Conservation (phyloP, 2,329 filamentous ascomycete genomes). For the Arachnomyces sp. region DNA sequence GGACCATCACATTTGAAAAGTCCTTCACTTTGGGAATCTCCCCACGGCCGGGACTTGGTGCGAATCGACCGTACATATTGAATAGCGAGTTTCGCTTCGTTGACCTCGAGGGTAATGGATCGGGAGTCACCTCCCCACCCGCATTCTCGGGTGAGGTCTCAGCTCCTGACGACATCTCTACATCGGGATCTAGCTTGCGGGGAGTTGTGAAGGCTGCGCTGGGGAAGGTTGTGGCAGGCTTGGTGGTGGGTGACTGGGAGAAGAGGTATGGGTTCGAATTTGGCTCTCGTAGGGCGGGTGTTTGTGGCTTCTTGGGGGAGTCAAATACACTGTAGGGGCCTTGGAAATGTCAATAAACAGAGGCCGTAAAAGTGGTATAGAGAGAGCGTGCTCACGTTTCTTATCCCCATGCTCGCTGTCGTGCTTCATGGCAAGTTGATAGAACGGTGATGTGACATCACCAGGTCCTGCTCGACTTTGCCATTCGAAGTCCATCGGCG, state of each 20-base stretch:
- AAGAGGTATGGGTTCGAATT: slow-evolving; percentile 45
- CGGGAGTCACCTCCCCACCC: slow-evolving; percentile 43
- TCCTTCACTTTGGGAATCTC: slow-evolving; percentile 50
- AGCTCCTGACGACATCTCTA: slow-evolving; percentile 36
- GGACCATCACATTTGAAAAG: slow-evolving; percentile 37
- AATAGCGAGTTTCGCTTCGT: slow-evolving; percentile 33
- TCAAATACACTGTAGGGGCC: slow-evolving; percentile 34
- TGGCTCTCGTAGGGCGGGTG: slow-evolving; percentile 41
- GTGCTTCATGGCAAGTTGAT: slow-evolving; percentile 38
- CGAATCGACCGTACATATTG: slow-evolving; percentile 35
- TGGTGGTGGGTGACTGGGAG: slow-evolving; percentile 26
- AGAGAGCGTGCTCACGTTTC: slow-evolving; percentile 31
- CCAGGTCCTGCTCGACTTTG: slow-evolving; percentile 36
- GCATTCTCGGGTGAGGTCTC: slow-evolving; percentile 40
- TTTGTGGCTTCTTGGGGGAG: slow-evolving; percentile 41
- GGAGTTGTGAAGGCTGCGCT: slow-evolving; percentile 41
- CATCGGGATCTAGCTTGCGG: slow-evolving; percentile 37
- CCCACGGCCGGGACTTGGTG: slow-evolving; percentile 52
- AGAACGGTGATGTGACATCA: slow-evolving; percentile 39
- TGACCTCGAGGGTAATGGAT: slow-evolving; percentile 24
- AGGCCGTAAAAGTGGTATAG: not conserved
- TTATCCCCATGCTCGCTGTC: slow-evolving; percentile 27
- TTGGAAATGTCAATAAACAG: slow-evolving; percentile 12
- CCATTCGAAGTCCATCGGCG: slow-evolving; percentile 46
- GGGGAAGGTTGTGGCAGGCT: slow-evolving; percentile 19